Base-by-base conservation (phyloP, 495 filamentous ascomycete genomes). In the Neurospora hispaniola region DNA sequence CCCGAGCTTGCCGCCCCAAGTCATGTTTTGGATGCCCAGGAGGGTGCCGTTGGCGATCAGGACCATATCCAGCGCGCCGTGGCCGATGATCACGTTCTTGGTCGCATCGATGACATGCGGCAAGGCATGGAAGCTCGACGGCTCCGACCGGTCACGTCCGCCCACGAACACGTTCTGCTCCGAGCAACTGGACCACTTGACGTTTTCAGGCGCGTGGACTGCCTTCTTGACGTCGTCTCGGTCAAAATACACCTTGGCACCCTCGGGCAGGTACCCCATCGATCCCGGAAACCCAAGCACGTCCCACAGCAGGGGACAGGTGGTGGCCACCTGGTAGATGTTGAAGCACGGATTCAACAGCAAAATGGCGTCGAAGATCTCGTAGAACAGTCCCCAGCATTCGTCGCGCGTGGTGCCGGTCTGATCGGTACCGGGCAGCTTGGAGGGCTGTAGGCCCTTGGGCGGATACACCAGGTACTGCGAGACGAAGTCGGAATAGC, bases 21-120 rank as follows among this genome's bases (percentile, higher is more conserved):
- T 94, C 92, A 95, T 93, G 79, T 94, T 94, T 76, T 96, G 92
- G 46, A 95, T 91, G 23, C 87, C 88, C 16, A 91, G 81, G 0
- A 96, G 83, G 0, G 90, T 89, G 12, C 92, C 91, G 75, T 93
- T 91, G 68, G 84, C 73, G 35, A 92, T 82, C 5, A 93, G 81
- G 44, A 89, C 74, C 74, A 81, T 87, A 71, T 90, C 89, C 69
- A 86, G 79, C n/a, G 79, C 74, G 23, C 90, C 91, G 76, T 94
- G 90, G 8, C 79, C 87, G 76, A 94, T 88, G 43, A 94, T 84
- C 9, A 91, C 90, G 68, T 89, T 87, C 38, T 92, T 85, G 1
- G 89, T 90, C 35, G 84, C 81, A 74, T 94, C 91, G 72, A 94
- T 93, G n/a, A 94, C 88, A 41, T 86, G 77, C 0, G 92, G 91